Evolutionary conservation across 805 yeast species (phyloP), one percentile per base, ranked within the genome.

Genomic region (Yarrowia sp.): DNA sequence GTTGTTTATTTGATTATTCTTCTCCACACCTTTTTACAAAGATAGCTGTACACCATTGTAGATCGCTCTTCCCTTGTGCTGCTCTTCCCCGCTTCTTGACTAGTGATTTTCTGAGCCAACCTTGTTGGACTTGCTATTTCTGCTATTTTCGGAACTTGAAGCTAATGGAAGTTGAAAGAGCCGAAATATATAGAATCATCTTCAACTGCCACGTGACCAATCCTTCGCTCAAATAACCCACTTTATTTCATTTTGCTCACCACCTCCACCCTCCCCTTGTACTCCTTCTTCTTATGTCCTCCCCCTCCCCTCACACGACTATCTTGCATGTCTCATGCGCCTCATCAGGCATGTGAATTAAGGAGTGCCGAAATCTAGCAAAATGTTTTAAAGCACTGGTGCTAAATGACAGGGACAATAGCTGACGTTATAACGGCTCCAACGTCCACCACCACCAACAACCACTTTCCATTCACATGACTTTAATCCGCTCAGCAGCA

Each of bases 341-440:
- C 54, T 48, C 54, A 48, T 48, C 38, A 48, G 54, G 54, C 54
- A 48, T 48, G 54, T 48, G 54, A 48, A 48, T 48, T 19, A 48
- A 16, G 16, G n/a, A 12, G 19, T 26, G 54, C 54, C 54, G 54
- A 48, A 48, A 48, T 48, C 38, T 21, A 32, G 54, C 54, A 48
- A 14, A 32, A 48, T 48, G 54, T 48, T 48, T 48, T 28, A 48
- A 22, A 19, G 17, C 54, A 12, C 28, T 9, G 32, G 35, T 19
- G 54, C 54, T 48, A 48, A 48, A 32, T 30, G 38, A 32, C 36
- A 11, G 19, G 4, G 54, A 28, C 35, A 16, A 8, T 48, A 48
- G 54, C 54, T 32, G 54, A 30, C 38, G 38, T 32, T 48, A 48
- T 48, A 48, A 48, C 54, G 54, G 54, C 17, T 9, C 38, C 38